phyloP scores from a whole-genome alignment of 139 green algal genomes.

The Chlorella ohadii region DNA sequence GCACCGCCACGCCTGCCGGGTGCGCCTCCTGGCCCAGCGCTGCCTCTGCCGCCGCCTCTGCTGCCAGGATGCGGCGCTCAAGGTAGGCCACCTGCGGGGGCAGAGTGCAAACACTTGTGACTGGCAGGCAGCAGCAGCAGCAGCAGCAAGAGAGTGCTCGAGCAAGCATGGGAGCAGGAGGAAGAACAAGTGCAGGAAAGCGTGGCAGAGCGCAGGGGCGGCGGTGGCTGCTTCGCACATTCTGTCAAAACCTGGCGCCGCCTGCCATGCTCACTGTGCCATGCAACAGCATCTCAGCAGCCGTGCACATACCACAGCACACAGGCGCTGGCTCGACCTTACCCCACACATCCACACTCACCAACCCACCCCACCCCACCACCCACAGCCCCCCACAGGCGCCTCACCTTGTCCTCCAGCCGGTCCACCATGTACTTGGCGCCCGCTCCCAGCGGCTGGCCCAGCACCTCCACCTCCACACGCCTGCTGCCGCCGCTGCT shows the following conservation, averaged over 20 bases:
- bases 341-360: background rate
- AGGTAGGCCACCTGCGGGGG: constrained; percentile 52
- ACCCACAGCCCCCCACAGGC: background rate
- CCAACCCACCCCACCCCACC: background rate
- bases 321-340: too few relatives aligned
- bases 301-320: too few relatives aligned
- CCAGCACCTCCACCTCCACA: constrained; percentile 31
- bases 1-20: constrained; percentile 45
- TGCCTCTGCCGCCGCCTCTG: constrained; percentile 39
- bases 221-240: too few relatives aligned
- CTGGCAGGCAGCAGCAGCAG: too few relatives aligned
- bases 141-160: too few relatives aligned
- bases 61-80: constrained; percentile 54
- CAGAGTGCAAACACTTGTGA: background rate
- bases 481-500: background rate
- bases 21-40: constrained; percentile 29
- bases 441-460: background rate
- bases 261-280: too few relatives aligned
- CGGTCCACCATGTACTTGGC: constrained; percentile 59
- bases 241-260: too few relatives aligned
- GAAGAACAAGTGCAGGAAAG: too few relatives aligned
- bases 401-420: constrained; percentile 61
- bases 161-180: too few relatives aligned
- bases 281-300: too few relatives aligned
- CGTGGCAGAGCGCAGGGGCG: too few relatives aligned